Percentiles rank a stretch among this genome's conserved stretches.
phyloP scores from a whole-genome alignment of 2,329 filamentous ascomycete genomes.

The Dryadomyces quercus-mongolicae region DNA sequence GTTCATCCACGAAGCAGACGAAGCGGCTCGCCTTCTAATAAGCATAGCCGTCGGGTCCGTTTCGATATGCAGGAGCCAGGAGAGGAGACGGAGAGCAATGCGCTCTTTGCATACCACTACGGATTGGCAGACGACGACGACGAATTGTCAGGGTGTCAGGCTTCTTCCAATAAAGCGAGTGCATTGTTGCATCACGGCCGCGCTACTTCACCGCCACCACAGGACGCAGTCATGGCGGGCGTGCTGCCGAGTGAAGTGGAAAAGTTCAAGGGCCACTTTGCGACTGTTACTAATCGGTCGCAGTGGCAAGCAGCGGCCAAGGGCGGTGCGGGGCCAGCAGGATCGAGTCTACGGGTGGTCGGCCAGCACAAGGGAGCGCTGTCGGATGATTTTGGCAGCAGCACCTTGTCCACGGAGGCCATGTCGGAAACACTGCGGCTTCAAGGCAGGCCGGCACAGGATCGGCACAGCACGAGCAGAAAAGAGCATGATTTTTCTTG shows the following conservation, averaged over 20 bases:
- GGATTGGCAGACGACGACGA: slow-evolving; percentile 7
- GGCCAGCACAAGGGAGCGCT: too few relatives aligned
- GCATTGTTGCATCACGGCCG: slow-evolving; percentile 3
- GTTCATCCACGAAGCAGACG: slow-evolving; percentile 9
- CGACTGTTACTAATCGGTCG: slow-evolving; percentile 6
- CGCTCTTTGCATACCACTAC: neutral
- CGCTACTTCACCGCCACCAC: slow-evolving; percentile 32
- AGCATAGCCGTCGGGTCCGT: slow-evolving; percentile 18
- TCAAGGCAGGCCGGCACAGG: neutral
- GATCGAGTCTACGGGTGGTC: neutral
- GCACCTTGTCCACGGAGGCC: too few relatives aligned
- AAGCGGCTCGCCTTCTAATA: neutral
- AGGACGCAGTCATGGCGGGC: slow-evolving; percentile 15
- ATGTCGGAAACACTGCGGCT: neutral
- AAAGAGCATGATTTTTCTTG: neutral
- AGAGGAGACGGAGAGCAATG: neutral
- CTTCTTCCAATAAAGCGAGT: too few relatives aligned
- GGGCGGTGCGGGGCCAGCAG: too few relatives aligned
- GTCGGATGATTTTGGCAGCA: neutral
- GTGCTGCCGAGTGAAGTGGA: slow-evolving; percentile 23
- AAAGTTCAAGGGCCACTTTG: slow-evolving; percentile 21
- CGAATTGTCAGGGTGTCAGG: neutral
- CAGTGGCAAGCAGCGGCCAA: neutral
- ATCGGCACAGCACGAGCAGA: neutral
- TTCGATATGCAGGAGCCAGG: slow-evolving; percentile 16